Evolutionary conservation across 2,329 filamentous ascomycete genomes (phyloP), one percentile per base, ranked within the genome.

Genomic region (Tympanopsis confertula): DNA sequence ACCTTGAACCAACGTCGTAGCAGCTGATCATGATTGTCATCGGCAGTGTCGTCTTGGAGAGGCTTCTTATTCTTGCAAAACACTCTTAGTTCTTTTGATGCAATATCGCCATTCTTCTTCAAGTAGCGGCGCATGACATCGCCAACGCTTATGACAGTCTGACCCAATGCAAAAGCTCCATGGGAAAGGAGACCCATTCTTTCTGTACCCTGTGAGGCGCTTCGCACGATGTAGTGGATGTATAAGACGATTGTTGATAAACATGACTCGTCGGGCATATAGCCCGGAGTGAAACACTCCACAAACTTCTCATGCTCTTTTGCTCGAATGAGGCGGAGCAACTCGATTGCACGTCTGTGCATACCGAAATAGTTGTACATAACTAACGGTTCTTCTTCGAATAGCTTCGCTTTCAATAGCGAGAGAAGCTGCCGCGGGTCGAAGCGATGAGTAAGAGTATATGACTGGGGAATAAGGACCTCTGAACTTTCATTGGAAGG

Each of bases 301-400:
- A 48, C 44, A 42, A 51, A 52, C 30, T 48, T 51, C 3, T 46
- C 42, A 40, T 53, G 45, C 38, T 52, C 48, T 22, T 52, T 53
- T 2, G 35, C 44, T 33, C 33, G 20, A 38, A 54, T 52, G 4
- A 45, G 39, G 35, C 49, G 44, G 1, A 52, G 44, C 13, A 54
- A 22, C 33, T 54, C 47, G 3, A 54, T 5, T 19, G 42, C 48
- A 40, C 47, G 49, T 37, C 47, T 49, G 28, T 53, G 48, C 50
- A 54, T 52, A 36, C 47, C 50, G 26, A 53, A 52, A 39, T 53
- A 54, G 39, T 54, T 52, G 41, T 38, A 53, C 15, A 49, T 7
- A 3, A 53, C 37, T 1, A 48, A 2, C 14, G 51, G 50, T 44
- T 53, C 50, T 32, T 51, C 51, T 43, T 52, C 47, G 26, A 40